phyloP scores from a whole-genome alignment of 1,139 yeast species.

The Lodderomyces elongisporus region DNA sequence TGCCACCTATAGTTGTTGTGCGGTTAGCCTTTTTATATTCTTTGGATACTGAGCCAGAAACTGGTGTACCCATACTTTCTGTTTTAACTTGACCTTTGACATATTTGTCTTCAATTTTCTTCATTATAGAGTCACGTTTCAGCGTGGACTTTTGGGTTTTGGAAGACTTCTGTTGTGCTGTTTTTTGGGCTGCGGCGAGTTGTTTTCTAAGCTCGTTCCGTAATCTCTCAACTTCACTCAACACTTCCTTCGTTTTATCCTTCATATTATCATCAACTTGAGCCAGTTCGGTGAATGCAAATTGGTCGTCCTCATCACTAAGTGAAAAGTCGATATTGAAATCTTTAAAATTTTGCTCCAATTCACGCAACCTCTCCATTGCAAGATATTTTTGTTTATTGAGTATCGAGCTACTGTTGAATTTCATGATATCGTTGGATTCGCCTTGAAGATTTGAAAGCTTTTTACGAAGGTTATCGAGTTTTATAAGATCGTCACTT shows the following conservation, averaged over 20 bases:
- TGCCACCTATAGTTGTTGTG: constrained; percentile 33
- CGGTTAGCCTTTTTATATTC: constrained; percentile 24
- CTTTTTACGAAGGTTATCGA: constrained; percentile 53
- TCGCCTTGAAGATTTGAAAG: constrained; percentile 61
- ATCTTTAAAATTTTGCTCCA: constrained; percentile 56
- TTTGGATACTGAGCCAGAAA: too few species aligned
- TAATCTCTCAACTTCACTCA: constrained; percentile 43
- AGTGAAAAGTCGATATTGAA: constrained; percentile 51
- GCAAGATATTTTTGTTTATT: constrained; percentile 58
- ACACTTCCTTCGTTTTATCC: constrained; percentile 35
- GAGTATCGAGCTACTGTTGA: constrained; percentile 56
- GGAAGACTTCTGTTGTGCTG: constrained; percentile 3
- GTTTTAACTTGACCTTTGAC: constrained; percentile 38
- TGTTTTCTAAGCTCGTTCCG: constrained; percentile 39
- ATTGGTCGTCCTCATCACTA: constrained; percentile 14
- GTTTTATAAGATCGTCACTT: constrained; percentile 38
- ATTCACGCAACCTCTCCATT: constrained; percentile 58
- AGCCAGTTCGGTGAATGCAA: constrained; percentile 9
- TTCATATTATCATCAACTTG: constrained; percentile 34
- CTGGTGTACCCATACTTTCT: constrained; percentile 22
- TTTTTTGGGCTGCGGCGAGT: constrained; percentile 20
- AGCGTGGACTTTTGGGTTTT: constrained; percentile 10
- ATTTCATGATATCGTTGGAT: constrained; percentile 69
- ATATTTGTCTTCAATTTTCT: constrained; percentile 45
- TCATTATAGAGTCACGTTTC: constrained; percentile 16